A percentile compares a stretch with the other conserved stretches of the same genome.
These are phyloP conservation scores for Tulasnella sp. DNA, from an alignment of 768 basidiomycete species.

Conservation along the genomic window DNA sequence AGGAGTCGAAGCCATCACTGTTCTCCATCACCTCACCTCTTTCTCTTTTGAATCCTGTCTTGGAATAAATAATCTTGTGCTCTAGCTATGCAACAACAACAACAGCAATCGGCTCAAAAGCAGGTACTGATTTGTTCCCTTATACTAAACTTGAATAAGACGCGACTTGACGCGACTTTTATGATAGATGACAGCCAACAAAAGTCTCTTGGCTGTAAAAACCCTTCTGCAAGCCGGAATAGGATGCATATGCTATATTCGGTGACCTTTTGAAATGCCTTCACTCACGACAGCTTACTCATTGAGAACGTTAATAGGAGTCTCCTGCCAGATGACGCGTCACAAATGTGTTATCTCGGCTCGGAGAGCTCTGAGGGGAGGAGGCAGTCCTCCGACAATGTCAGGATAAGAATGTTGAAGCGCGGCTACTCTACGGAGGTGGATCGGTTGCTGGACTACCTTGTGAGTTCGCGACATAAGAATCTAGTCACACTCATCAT, in stretches of 20 bases:
- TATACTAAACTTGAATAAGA: too few relatives aligned
- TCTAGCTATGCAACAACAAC: too few relatives aligned
- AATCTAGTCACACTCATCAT: constrained; percentile 14
- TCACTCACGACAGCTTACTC: too few relatives aligned
- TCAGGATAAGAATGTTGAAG: constrained; percentile 60
- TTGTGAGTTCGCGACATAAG: constrained; percentile 37
- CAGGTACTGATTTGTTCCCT: too few relatives aligned
- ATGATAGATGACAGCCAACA: constrained; percentile 13
- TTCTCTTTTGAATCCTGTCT: too few relatives aligned
- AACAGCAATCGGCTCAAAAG: too few relatives aligned
- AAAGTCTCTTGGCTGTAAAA: constrained; percentile 16
- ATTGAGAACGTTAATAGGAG: constrained; percentile 6
- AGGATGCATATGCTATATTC: constrained; percentile 13
- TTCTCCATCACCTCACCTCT: too few relatives aligned
- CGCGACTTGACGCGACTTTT: too few relatives aligned
- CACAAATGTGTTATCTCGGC: neutral
- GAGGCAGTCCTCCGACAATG: constrained; percentile 34
- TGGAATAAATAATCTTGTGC: too few relatives aligned
- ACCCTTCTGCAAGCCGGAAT: constrained; percentile 18
- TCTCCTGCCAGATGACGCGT: neutral
- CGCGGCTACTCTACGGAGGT: constrained; percentile 73
- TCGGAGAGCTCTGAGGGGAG: neutral
- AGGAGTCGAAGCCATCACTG: too few relatives aligned
- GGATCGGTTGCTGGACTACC: constrained; percentile 65
- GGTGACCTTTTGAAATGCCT: too few relatives aligned